phyloP scores from a whole-genome alignment of 1,284 basidiomycete genomes.

The Stereum hirsutum region DNA sequence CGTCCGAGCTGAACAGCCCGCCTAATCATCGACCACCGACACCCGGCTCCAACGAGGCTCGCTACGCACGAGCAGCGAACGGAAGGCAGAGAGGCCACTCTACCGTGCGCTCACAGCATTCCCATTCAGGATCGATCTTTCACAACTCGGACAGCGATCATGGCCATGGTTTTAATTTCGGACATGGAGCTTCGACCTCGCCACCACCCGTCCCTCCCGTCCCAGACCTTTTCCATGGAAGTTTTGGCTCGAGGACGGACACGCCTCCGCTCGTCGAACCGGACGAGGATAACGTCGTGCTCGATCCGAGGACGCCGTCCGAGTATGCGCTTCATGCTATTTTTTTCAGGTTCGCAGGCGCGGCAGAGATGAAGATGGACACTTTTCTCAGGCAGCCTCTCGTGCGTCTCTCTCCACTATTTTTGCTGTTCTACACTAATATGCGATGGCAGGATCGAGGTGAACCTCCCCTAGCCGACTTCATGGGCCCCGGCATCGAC shows the following conservation, averaged over 20 bases:
- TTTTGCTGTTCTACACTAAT: constrained; percentile 3
- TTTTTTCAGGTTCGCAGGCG: constrained; percentile 75
- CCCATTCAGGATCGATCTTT: constrained; percentile 63
- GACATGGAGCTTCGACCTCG: constrained; percentile 42
- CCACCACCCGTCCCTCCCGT: constrained; percentile 72
- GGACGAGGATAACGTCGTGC: constrained; percentile 50
- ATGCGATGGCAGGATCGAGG: constrained; percentile 41
- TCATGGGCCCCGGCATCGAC: constrained; percentile 68
- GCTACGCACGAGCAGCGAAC: constrained; percentile 25
- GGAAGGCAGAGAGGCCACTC: constrained; percentile 46
- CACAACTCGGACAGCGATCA: constrained; percentile 65
- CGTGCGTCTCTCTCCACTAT: constrained; percentile 32
- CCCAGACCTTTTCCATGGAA: constrained; percentile 44
- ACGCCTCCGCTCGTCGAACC: constrained; percentile 40
- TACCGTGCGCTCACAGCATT: constrained; percentile 60
- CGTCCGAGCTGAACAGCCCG: constrained; percentile 30
- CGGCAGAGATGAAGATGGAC: constrained; percentile 72
- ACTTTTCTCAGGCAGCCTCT: constrained; percentile 59
- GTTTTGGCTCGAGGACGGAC: constrained; percentile 29
- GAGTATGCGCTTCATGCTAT: constrained; percentile 84
- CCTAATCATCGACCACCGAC: constrained; percentile 51
- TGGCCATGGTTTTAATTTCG: constrained; percentile 35
- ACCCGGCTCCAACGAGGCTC: constrained; percentile 42
- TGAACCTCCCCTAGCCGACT: constrained; percentile 56
- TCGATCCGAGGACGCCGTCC: constrained; percentile 71